Base-by-base conservation (phyloP, 768 basidiomycete species). In the Tulasnella sp. region DNA sequence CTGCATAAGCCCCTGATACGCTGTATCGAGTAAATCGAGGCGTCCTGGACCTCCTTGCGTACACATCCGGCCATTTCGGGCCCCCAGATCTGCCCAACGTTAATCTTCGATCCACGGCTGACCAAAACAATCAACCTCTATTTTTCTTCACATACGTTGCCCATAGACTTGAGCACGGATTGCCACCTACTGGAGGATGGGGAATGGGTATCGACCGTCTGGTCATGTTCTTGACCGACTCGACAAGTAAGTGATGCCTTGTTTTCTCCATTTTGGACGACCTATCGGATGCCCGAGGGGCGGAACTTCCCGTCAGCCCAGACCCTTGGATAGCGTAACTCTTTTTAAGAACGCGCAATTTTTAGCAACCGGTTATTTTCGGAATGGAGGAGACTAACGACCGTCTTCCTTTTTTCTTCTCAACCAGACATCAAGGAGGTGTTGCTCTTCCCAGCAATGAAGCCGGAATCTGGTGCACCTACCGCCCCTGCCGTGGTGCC, bases 171-270 rank as follows among this genome's bases (percentile, higher is more conserved):
- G 98, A 99, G 85, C 94, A 99, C 82, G 98, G 96, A 83, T 89
- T 99, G 1, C 95, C 98, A 6, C 98, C 98, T 0, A 99, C 97
- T 4, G 97, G 95, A 78, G 97, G 97, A 69, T 99, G 95, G 95
- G 97, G 96, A 80, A 88, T 98, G 76, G 96, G 97, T 76, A 93
- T 98, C 81, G 96, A 98, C 83, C 91, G 96, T 79, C 87, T 99
- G 51, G 95, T 98, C 85, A 99, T 99, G 97, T 98, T 99, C 91
- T 87, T 99, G 72, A 97, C 96, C 4, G 91, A 99, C 85, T 96
- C 94, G n/a, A 91, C 91, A 10, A 97, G 94, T 95, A 81, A 81
- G 91, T 85, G n/a, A 20, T 29, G 57, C 71, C 51, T n/a, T 51
- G n/a, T 5, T n/a, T 9, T 51, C 7, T 51, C 7, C 35, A 35